Evolutionary conservation across 2,329 filamentous ascomycete species (phyloP).

Genomic region (Colletotrichum sp.): DNA sequence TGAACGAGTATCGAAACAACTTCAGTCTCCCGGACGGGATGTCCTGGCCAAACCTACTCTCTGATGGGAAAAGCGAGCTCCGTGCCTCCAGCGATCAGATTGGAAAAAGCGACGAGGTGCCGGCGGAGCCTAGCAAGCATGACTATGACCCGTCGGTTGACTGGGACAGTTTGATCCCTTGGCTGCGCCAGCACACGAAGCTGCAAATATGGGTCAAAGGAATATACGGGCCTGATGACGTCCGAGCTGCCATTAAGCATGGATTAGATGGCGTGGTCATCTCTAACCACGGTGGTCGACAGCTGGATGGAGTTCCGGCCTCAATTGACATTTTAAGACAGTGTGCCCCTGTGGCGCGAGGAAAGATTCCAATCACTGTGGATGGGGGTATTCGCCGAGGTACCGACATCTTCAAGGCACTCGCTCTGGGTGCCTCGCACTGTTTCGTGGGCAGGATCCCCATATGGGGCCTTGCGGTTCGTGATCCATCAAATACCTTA

Average conservation of each 20-base stretch:
- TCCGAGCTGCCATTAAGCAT: slow-evolving; percentile 37
- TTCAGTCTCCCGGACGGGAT: slow-evolving; percentile 36
- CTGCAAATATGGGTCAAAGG: slow-evolving; percentile 47
- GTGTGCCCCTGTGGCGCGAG: slow-evolving; percentile 33
- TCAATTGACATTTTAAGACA: slow-evolving; percentile 49
- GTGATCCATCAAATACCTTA: neutral
- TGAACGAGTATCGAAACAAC: slow-evolving; percentile 58
- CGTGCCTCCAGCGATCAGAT: neutral
- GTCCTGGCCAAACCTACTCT: neutral
- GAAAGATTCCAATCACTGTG: slow-evolving; percentile 55
- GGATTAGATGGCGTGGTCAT: slow-evolving; percentile 72
- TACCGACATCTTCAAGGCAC: slow-evolving; percentile 59
- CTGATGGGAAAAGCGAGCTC: slow-evolving; percentile 23
- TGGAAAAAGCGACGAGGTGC: neutral
- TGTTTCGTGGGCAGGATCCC: slow-evolving; percentile 6
- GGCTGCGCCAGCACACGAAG: slow-evolving; percentile 49
- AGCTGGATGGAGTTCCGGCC: slow-evolving; percentile 45
- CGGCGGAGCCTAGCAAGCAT: neutral
- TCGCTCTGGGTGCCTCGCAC: slow-evolving; percentile 50
- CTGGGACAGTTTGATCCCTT: slow-evolving; percentile 55
- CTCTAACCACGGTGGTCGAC: slow-evolving; percentile 72
- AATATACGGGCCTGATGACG: slow-evolving; percentile 43
- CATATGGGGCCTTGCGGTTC: slow-evolving; percentile 10
- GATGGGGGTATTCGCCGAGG: slow-evolving; percentile 59
- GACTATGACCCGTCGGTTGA: neutral